Percentiles rank a stretch among this genome's conserved stretches.
Evolutionary conservation across 306 rosid species (phyloP).

Genomic region (Crotalaria pallida): DNA sequence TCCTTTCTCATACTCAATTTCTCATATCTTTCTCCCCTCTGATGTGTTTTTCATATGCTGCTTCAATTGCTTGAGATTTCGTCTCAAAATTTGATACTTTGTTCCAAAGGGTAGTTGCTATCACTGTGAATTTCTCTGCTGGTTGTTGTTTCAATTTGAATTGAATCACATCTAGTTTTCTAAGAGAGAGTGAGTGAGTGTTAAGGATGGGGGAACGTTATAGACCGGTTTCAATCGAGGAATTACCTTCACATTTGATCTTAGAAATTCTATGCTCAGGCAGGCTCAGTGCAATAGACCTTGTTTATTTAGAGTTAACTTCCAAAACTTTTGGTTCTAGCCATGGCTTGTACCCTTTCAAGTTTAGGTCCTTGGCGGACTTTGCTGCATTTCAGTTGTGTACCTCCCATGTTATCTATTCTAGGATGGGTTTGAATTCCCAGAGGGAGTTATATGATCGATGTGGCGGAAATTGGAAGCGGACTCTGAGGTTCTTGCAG

Average conservation of each 20-base stretch:
- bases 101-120: slow-evolving; percentile 13
- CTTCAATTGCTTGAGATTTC: slow-evolving; percentile 58
- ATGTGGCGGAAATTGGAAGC: slow-evolving; percentile 77
- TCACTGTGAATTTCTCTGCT: slow-evolving; percentile 26
- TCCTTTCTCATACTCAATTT: slow-evolving; percentile 58
- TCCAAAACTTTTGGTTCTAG: slow-evolving; percentile 55
- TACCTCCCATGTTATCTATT: slow-evolving; percentile 44
- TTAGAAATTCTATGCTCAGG: slow-evolving; percentile 69
- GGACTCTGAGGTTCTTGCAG: slow-evolving; percentile 82
- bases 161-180: background rate
- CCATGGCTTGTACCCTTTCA: slow-evolving; percentile 38
- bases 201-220: slow-evolving; percentile 39
- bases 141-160: slow-evolving; percentile 20
- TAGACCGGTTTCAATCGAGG: slow-evolving; percentile 41
- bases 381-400: slow-evolving; percentile 72
- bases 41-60: slow-evolving; percentile 65
- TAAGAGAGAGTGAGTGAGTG: slow-evolving; percentile 1
- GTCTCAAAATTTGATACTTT: slow-evolving; percentile 49
- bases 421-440: slow-evolving; percentile 44
- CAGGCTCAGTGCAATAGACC: slow-evolving; percentile 66
- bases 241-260: slow-evolving; percentile 72
- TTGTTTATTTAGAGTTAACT: slow-evolving; percentile 72
- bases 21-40: slow-evolving; percentile 64
- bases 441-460: slow-evolving; percentile 64
- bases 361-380: slow-evolving; percentile 75